Evolutionary conservation across 2,329 filamentous ascomycete species (phyloP), one percentile per base, ranked within the genome.

Genomic region (Mariannaea sp.): DNA sequence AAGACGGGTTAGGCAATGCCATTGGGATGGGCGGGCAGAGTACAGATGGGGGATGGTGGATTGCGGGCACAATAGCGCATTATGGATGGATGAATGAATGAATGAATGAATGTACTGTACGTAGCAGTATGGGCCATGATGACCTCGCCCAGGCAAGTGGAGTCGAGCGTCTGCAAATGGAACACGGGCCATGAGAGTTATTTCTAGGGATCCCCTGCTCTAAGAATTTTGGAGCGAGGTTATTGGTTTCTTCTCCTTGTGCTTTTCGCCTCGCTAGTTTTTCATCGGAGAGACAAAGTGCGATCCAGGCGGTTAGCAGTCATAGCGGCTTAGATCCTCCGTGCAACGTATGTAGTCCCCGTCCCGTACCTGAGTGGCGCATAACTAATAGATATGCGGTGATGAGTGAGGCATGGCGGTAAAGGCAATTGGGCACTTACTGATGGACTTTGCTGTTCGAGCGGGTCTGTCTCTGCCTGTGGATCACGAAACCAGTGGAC

Each of bases 131-230:
- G 42, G 56, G 52, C 57, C 44, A 42, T n/a, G n/a, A n/a, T n/a
- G 55, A 43, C 61, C 58, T 57, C 5, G 22, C 22, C 22, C 22
- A 24, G 53, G 40, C 46, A 36, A n/a, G 53, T 53, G 39, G 56
- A 60, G 59, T 53, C 55, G 44, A 58, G 49, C 54, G 59, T 59
- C 60, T 61, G 62, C 60, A 64, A 56, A 53, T 46, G 49, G 19
- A 43, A 40, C 51, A 53, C 47, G 46, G 41, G 32, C 51, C 46
- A 39, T 48, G 41, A 40, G 29, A 32, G 29, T 19, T 42, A n/a
- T n/a, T 33, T 55, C 60, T 47, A 49, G 47, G 60, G 60, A 64
- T 58, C 48, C 56, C 62, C 53, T 44, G 39, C 38, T 56, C 50
- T 12, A 3, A 19, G 4, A 4, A 6, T 33, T 49, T 39, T 33